Evolutionary conservation across 2,329 filamentous ascomycete genomes (phyloP), one percentile per base, ranked within the genome.

Genomic region (Reticulascus tulasneorum): DNA sequence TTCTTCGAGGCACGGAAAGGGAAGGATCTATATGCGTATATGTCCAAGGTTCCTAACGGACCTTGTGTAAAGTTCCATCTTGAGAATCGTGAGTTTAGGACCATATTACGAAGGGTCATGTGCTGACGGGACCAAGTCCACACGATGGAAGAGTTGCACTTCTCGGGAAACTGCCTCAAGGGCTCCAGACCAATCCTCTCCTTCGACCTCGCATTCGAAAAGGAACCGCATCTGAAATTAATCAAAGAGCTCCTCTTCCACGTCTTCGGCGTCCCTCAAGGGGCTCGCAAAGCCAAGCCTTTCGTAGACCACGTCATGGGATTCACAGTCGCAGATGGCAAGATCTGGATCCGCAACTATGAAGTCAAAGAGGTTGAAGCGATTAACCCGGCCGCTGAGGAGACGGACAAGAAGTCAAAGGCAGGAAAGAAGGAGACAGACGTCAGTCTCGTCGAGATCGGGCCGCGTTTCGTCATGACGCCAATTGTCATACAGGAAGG

Each of bases 1-100:
- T 98, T 95, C 68, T 94, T 96, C 58, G 91, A 98, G 67, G 90
- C 90, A 29, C 77, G 90, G 42, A 98, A 97, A 64, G 86, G 84
- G 41, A 84, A 95, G 64, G 93, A 97, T 70, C 71, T 97, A 15
- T 98, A 97, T 63, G 71, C 94, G 45, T 96, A 89, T 89, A 77
- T 96, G 55, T 82, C 84, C 62, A 54, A 70, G 51, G 12, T 15
- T 13, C 37, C 33, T 9, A 56, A 75, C 41, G 71, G 71, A 6
- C 73, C 73, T 29, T 77, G 73, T 3, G 62, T 74, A 32, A 77
- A 77, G 54, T 75, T 93, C 62, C 86, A 93, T 55, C 71, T 88
- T 33, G 86, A 93, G 59, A 90, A 89, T 54, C 58, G 79, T 83
- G 62, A 56, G 29, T 18, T 20, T 24, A 18, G n/a, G 12, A 12